Conservation (phyloP, 768 basidiomycete genomes). For the Postia placenta region DNA sequence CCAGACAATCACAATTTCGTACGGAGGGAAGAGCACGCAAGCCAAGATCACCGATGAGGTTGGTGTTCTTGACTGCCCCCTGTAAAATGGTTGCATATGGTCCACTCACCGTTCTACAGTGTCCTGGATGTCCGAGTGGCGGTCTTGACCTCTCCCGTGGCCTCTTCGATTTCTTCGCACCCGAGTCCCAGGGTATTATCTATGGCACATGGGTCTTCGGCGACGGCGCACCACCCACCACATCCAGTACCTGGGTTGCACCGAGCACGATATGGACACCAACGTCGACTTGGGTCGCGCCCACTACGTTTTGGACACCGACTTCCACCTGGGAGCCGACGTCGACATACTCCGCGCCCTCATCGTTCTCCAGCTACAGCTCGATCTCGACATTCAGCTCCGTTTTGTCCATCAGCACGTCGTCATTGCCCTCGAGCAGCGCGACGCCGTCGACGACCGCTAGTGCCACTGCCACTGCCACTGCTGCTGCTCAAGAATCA, state of each 20-base stretch:
- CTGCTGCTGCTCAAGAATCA: constrained; percentile 9
- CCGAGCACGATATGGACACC: not conserved
- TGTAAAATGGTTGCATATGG: not conserved
- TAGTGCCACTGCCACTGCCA: constrained; percentile 1
- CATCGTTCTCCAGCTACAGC: constrained; percentile 5
- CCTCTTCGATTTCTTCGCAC: constrained; percentile 59
- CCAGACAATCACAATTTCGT: constrained; percentile 55
- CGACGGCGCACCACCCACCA: constrained; percentile 14
- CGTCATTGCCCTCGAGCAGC: constrained; percentile 8
- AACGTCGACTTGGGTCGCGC: constrained; percentile 1
- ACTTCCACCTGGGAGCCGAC: constrained; percentile 7
- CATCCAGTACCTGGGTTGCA: constrained; percentile 11
- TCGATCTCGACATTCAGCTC: constrained; percentile 7
- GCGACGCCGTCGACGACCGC: constrained; percentile 7
- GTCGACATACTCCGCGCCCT: constrained; percentile 6
- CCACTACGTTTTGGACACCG: constrained; percentile 7
- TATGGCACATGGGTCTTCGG: constrained; percentile 56
- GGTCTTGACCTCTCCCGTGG: constrained; percentile 65
- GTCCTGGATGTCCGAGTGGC: constrained; percentile 56
- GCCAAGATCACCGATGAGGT: constrained; percentile 65
- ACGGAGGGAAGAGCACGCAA: constrained; percentile 46
- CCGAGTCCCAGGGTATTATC: constrained; percentile 42
- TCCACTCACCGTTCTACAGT: constrained; percentile 29
- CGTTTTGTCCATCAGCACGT: constrained; percentile 1
- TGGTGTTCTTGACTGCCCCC: not conserved